Percentiles rank a stretch among this genome's conserved stretches.
Evolutionary conservation across 2,329 filamentous ascomycete genomes (phyloP).

Genomic region (Ceratocystis lukuohia): DNA sequence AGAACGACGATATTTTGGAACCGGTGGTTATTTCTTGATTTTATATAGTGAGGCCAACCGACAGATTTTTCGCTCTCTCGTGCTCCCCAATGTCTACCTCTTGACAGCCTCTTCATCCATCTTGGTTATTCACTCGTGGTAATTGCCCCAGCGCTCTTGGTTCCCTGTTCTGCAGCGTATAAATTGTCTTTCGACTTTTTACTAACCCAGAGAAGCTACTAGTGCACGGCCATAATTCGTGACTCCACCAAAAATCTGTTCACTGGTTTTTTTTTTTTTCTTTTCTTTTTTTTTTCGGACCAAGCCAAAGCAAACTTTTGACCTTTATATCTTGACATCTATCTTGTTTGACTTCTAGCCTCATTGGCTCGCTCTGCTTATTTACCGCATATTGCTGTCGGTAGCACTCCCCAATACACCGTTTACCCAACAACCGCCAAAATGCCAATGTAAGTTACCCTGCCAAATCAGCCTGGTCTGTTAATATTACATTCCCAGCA

Average conservation of each 20-base stretch:
- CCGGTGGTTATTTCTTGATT: too few species aligned
- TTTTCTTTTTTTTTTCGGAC: background rate
- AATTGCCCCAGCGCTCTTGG: too few species aligned
- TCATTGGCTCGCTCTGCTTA: background rate
- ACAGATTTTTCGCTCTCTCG: too few species aligned
- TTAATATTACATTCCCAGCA: background rate
- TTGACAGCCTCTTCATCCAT: too few species aligned
- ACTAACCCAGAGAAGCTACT: background rate
- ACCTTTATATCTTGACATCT: too few species aligned
- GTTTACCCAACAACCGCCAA: background rate
- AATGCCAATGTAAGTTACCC: conserved; percentile 19
- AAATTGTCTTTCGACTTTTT: background rate
- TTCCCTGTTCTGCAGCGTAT: background rate
- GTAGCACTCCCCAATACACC: background rate
- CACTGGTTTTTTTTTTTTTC: conserved; percentile 1
- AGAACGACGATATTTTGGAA: too few species aligned
- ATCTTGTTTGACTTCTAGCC: background rate
- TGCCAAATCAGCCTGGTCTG: background rate
- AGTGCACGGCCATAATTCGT: background rate
- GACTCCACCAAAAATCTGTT: conserved; percentile 14
- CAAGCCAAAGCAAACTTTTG: too few species aligned
- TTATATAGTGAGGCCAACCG: too few species aligned
- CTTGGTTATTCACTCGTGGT: too few species aligned
- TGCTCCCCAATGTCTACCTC: too few species aligned
- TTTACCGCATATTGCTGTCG: background rate